These are phyloP conservation scores for Apiospora malaysiana DNA, from an alignment of 2,329 filamentous ascomycete genomes.

Conservation along the genomic window DNA sequence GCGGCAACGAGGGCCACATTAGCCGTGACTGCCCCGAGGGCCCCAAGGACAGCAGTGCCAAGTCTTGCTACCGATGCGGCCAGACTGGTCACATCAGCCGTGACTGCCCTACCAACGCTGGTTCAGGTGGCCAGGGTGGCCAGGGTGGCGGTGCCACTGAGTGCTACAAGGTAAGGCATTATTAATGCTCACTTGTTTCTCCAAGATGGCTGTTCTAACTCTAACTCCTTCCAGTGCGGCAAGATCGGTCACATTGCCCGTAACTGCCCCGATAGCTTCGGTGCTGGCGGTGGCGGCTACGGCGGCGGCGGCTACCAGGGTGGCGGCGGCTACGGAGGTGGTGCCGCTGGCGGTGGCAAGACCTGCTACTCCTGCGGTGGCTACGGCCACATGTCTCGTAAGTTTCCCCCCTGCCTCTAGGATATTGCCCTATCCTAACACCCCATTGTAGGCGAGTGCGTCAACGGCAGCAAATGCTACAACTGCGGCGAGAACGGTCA, in stretches of 20 bases:
- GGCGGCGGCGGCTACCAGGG: conserved; percentile 53
- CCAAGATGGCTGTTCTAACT: neutral
- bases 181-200: neutral
- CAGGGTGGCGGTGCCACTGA: conserved; percentile 62
- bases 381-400: conserved; percentile 93
- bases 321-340: conserved; percentile 55
- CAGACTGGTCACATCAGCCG: conserved; percentile 89
- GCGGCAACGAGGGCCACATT: conserved; percentile 72
- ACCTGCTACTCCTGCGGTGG: conserved; percentile 99
- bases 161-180: conserved; percentile 79
- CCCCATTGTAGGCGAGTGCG: conserved; percentile 73
- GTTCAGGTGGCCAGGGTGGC: conserved; percentile 43
- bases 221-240: conserved; percentile 65
- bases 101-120: conserved; percentile 70
- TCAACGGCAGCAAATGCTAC: conserved; percentile 99
- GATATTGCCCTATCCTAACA: conserved; percentile 19
- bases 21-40: conserved; percentile 86
- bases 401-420: conserved; percentile 37
- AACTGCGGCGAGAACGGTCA: conserved; percentile 96
- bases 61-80: conserved; percentile 80
- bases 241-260: conserved; percentile 96
- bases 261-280: conserved; percentile 76
- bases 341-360: conserved; percentile 63
- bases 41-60: conserved; percentile 74
- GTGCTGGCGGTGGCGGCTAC: conserved; percentile 43